Evolutionary conservation across 768 basidiomycete genomes (phyloP).

Genomic region (Royoungia palumana): DNA sequence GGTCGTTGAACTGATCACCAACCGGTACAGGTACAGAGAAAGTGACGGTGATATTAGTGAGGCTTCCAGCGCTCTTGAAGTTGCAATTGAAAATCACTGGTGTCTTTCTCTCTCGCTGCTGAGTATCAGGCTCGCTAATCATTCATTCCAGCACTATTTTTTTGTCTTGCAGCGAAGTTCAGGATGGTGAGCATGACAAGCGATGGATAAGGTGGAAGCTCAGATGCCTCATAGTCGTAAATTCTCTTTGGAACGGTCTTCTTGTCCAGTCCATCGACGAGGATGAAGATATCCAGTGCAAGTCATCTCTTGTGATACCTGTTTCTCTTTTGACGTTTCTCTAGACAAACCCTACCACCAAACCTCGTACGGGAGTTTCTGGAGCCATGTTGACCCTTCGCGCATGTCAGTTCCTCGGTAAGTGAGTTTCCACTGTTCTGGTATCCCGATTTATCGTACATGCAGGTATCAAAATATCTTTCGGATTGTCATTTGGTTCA

Average conservation of each 20-base stretch:
- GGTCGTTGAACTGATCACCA: conserved; percentile 70
- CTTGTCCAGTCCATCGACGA: conserved; percentile 77
- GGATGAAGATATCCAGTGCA: conserved; percentile 76
- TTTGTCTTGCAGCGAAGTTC: conserved; percentile 80
- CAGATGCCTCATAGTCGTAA: conserved; percentile 54
- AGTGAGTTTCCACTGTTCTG: not conserved
- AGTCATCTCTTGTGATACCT: conserved; percentile 13
- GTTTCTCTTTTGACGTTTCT: conserved; percentile 7
- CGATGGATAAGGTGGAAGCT: not conserved
- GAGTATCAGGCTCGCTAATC: not conserved
- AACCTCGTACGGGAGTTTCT: conserved; percentile 50
- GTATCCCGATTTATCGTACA: not conserved
- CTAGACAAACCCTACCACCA: conserved; percentile 70
- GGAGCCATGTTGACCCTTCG: conserved; percentile 70
- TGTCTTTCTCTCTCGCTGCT: conserved; percentile 28
- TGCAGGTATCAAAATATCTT: conserved; percentile 81
- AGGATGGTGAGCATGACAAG: conserved; percentile 52
- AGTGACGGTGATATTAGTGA: conserved; percentile 75
- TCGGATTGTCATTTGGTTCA: conserved; percentile 71
- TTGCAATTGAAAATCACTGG: conserved; percentile 93
- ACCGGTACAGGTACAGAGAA: conserved; percentile 68
- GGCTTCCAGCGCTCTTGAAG: conserved; percentile 74
- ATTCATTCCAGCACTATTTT: conserved; percentile 61
- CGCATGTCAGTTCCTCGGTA: conserved; percentile 79
- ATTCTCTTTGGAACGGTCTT: conserved; percentile 78